Evolutionary conservation across 306 rosid genomes (phyloP), one percentile per base, ranked within the genome.

Genomic region (Psophocarpus tetragonolobus): DNA sequence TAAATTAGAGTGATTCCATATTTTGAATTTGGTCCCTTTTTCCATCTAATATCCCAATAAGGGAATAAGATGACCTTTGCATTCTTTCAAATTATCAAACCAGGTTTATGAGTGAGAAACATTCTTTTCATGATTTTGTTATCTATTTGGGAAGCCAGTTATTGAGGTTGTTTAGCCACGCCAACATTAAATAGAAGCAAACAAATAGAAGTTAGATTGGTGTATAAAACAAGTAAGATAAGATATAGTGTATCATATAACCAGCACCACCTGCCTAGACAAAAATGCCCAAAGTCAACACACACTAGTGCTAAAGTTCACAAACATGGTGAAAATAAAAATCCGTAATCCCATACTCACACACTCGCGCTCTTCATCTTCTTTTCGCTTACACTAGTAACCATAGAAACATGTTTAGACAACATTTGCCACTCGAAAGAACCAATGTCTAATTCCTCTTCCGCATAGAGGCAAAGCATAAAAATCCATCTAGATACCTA

Each of bases 371-470:
- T 79, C 35, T 56, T 87, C 41, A 38, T n/a, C n/a, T n/a, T n/a
- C n/a, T n/a, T n/a, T n/a, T n/a, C n/a, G n/a, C n/a, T n/a, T n/a
- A 41, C 81, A 68, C 23, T 71, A 1, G 26, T 78, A 41, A 71
- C 24, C 85, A 75, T 36, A n/a, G 87, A 88, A 32, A 53, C 73
- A 30, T 93, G 98, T 62, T 39, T 36, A 1, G 68, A 64, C 38
- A 79, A 71, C 4, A 70, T 68, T 62, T 93, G 98, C 81, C 39
- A 20, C 5, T 0, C 0, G 0, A 21, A 69, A 0, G 81, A 80
- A 24, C 89, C 83, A 6, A 2, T 14, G 13, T 91, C 36, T 82
- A 81, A 38, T 93, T 93, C 85, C 98, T 96, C 0, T 91, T 91
- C 68, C 76, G 77, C n/a, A 78, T 86, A 72, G 23, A 76, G 14